Conservation (phyloP, 192 early-diverging fungal species). For the Coemansia sp. region DNA sequence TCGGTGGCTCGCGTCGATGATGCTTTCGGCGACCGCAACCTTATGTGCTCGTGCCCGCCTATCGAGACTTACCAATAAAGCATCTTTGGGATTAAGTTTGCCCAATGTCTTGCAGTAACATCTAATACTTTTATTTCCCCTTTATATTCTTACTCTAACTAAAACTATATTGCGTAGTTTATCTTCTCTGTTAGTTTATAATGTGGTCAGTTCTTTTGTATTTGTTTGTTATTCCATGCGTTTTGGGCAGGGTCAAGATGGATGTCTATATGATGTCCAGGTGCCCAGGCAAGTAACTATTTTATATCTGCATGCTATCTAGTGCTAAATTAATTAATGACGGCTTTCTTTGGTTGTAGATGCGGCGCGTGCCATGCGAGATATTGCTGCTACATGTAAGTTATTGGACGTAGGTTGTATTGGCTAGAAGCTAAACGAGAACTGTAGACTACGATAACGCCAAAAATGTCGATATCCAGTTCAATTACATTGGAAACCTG, state of each 20-base stretch:
- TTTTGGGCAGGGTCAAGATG: slow-evolving; percentile 36
- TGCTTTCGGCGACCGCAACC: slow-evolving; percentile 90
- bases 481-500: slow-evolving; percentile 42
- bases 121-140: neutral
- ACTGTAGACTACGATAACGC: slow-evolving; percentile 45
- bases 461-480: slow-evolving; percentile 21
- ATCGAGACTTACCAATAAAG: slow-evolving; percentile 70
- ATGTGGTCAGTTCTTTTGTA: slow-evolving; percentile 2
- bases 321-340: neutral
- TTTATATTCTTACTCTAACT: neutral
- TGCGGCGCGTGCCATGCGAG: slow-evolving; percentile 34
- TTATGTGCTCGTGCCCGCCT: slow-evolving; percentile 95
- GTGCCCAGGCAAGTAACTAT: slow-evolving; percentile 34
- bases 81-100: neutral
- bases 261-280: slow-evolving; percentile 45
- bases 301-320: neutral
- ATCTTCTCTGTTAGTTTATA: neutral
- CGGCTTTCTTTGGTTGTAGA: slow-evolving; percentile 19
- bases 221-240: neutral
- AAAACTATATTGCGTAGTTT: neutral
- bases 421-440: neutral
- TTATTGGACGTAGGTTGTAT: slow-evolving; percentile 4
- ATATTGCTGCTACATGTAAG: slow-evolving; percentile 52
- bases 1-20: slow-evolving; percentile 91
- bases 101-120: neutral